Conservation (phyloP, 345 rosid genomes). For the Iberis pinnata region DNA sequence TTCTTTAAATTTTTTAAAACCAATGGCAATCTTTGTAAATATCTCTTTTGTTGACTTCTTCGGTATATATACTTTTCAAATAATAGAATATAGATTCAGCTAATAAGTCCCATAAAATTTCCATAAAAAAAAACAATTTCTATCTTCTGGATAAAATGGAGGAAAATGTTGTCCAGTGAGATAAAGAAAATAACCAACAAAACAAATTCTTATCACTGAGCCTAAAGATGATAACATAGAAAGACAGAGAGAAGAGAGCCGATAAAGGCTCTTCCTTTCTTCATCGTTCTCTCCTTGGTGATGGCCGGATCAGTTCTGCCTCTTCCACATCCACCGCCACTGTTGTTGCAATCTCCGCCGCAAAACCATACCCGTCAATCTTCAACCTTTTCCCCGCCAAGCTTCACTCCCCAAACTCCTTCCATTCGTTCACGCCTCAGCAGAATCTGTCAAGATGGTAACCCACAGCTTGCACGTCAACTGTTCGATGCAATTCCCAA, state of each 20-base stretch:
- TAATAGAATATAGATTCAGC: no score
- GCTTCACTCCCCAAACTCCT: conserved; percentile 44
- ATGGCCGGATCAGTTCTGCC: conserved; percentile 47
- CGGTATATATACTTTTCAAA: no score
- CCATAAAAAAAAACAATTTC: no score
- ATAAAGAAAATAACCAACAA: neutral
- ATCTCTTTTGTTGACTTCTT: no score
- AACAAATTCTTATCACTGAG: conserved; percentile 24
- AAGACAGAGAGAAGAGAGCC: conserved; percentile 11
- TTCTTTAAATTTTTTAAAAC: no score
- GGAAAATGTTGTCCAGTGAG: neutral
- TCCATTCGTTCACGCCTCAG: conserved; percentile 80
- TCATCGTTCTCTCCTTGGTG: conserved; percentile 14
- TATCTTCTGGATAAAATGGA: neutral
- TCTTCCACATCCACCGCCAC: conserved; percentile 32
- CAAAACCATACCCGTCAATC: conserved; percentile 20
- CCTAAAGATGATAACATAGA: conserved; percentile 20
- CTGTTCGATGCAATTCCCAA: conserved; percentile 75
- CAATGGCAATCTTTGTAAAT: no score
- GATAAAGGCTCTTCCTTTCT: conserved; percentile 8
- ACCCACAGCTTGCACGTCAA: conserved; percentile 71
- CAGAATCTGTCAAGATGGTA: conserved; percentile 65
- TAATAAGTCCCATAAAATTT: no score
- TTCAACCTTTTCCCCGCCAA: conserved; percentile 31
- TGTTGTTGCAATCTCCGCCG: conserved; percentile 15